phyloP scores from a whole-genome alignment of 306 rosid species.

The Quercus suber region DNA sequence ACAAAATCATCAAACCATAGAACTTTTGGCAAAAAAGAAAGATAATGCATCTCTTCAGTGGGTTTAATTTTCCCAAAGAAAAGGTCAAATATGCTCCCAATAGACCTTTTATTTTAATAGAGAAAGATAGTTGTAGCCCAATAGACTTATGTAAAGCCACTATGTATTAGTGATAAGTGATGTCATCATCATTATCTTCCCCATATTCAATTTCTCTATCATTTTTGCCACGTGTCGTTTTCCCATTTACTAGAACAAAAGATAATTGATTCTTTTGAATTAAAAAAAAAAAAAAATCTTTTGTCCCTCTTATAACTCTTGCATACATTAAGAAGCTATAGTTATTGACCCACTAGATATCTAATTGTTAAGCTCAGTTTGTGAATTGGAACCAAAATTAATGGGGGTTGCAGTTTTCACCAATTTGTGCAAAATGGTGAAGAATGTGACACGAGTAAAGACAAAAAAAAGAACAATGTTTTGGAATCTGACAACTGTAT shows the following conservation, averaged over 20 bases:
- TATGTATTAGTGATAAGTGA: conserved; percentile 31
- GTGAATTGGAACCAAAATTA: neutral
- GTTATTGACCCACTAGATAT: conserved; percentile 7
- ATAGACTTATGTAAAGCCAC: conserved; percentile 26
- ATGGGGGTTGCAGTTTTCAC: neutral
- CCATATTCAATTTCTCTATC: neutral
- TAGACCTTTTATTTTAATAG: neutral
- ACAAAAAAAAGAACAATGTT: neutral
- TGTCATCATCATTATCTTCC: conserved; percentile 36
- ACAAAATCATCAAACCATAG: conserved; percentile 39
- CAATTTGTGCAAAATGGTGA: conserved; percentile 6
- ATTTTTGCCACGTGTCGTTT: conserved; percentile 19
- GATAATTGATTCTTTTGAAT: no score
- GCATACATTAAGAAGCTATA: conserved; percentile 2
- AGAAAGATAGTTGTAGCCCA: no score
- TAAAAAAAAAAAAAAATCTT: no score
- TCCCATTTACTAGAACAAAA: conserved; percentile 4
- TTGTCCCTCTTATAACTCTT: conserved; percentile 17
- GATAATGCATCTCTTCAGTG: neutral
- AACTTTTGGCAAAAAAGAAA: conserved; percentile 3
- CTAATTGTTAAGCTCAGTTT: conserved; percentile 12
- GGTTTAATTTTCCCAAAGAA: conserved; percentile 21
- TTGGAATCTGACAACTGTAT: conserved; percentile 10
- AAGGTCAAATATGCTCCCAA: conserved; percentile 1
- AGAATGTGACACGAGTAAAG: conserved; percentile 18